Evolutionary conservation across 441 rosid species (phyloP).

Genomic region (Isatis lusitanica): DNA sequence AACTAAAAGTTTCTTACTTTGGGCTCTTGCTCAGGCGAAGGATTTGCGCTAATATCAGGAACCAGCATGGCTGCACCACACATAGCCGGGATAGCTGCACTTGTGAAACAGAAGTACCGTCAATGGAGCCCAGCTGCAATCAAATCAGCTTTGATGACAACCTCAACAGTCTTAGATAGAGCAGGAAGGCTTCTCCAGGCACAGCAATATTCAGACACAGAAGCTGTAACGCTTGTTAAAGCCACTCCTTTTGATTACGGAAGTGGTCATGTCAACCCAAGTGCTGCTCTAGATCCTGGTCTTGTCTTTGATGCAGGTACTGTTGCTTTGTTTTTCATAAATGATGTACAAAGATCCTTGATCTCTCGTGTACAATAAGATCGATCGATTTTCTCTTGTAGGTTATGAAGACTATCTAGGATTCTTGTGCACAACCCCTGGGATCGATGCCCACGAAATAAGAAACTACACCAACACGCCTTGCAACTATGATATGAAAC

Average conservation of each 20-base stretch:
- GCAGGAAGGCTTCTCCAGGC: constrained; percentile 89
- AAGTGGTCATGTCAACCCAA: constrained; percentile 90
- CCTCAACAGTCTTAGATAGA: constrained; percentile 73
- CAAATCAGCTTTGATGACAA: constrained; percentile 90
- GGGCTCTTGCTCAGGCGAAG: constrained; percentile 65
- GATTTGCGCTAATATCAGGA: constrained; percentile 89
- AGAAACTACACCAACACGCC: constrained; percentile 65
- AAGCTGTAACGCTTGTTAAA: constrained; percentile 60
- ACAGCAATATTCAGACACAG: constrained; percentile 84
- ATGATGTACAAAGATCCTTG: not conserved
- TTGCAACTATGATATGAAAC: constrained; percentile 75
- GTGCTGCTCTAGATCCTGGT: constrained; percentile 93
- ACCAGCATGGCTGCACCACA: constrained; percentile 99
- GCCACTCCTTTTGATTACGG: constrained; percentile 96
- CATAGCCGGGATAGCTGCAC: constrained; percentile 94
- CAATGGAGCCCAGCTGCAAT: constrained; percentile 94
- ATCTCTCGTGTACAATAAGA: not conserved
- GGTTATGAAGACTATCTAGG: constrained; percentile 85
- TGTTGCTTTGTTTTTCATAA: not conserved
- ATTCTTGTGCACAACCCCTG: constrained; percentile 90
- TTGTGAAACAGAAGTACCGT: constrained; percentile 85
- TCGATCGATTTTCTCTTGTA: constrained; percentile 20
- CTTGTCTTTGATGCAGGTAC: constrained; percentile 82
- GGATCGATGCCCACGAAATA: constrained; percentile 69
- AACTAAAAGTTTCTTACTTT: constrained; percentile 14